Conservation (phyloP, 1,284 basidiomycete genomes). For the Melampsora larici-populina region DNA sequence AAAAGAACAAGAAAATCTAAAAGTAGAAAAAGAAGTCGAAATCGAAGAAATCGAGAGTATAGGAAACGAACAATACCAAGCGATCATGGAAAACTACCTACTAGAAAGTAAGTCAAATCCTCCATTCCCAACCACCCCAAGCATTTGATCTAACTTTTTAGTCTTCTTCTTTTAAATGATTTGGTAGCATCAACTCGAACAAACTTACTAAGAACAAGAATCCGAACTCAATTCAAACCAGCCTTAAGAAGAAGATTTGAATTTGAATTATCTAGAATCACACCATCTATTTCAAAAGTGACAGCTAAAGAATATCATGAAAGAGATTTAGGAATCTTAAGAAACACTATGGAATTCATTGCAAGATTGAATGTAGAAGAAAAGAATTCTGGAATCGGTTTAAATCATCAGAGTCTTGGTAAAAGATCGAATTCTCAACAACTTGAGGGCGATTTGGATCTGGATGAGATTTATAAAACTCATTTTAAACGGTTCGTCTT, state of each 20-base stretch:
- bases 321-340: slow-evolving; percentile 13
- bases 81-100: slow-evolving; percentile 37
- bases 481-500: slow-evolving; percentile 21
- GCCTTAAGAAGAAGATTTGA: slow-evolving; percentile 25
- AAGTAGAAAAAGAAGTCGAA: too few relatives aligned
- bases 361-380: slow-evolving; percentile 19
- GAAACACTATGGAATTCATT: slow-evolving; percentile 34
- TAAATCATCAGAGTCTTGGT: too few relatives aligned
- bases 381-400: too few relatives aligned
- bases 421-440: too few relatives aligned
- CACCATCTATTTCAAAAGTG: slow-evolving; percentile 25
- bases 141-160: background rate
- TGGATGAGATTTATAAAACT: slow-evolving; percentile 8
- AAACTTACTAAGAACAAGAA: slow-evolving; percentile 14
- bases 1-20: too few relatives aligned
- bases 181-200: slow-evolving; percentile 24
- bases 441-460: background rate
- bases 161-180: too few relatives aligned
- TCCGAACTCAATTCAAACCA: slow-evolving; percentile 23
- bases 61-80: slow-evolving; percentile 32
- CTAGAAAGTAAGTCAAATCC: slow-evolving; percentile 26
- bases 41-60: background rate
- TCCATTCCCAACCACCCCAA: background rate
- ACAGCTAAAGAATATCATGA: slow-evolving; percentile 29
- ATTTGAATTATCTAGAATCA: slow-evolving; percentile 32